Conservation (phyloP, 208 protist genomes). For the Acanthamoeba healyi region DNA sequence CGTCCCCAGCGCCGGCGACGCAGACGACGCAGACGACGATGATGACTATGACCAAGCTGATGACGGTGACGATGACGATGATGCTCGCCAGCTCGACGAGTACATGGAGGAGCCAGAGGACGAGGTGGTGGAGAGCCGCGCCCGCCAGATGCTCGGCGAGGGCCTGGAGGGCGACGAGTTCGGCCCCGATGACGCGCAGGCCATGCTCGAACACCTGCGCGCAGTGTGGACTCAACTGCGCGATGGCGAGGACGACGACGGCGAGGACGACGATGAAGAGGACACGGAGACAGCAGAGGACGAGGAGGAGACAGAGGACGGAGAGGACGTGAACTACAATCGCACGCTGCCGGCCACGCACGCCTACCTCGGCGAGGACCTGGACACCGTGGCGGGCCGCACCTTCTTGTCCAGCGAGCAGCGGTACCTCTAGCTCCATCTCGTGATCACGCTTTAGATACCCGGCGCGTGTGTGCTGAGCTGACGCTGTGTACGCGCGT, state of each 20-base stretch:
- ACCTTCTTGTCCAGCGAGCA: constrained; percentile 28
- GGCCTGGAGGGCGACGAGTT: not conserved
- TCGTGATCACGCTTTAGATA: too few relatives aligned
- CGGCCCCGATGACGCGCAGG: not conserved
- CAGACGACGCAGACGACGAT: not conserved
- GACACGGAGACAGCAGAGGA: not conserved
- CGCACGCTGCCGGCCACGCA: constrained; percentile 51
- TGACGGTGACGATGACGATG: constrained; percentile 3
- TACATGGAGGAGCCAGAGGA: not conserved
- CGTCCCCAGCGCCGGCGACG: not conserved
- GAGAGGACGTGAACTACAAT: constrained; percentile 11
- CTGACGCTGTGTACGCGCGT: not conserved
- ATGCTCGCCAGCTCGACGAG: not conserved
- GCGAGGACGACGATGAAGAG: not conserved
- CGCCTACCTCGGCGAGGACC: constrained; percentile 33
- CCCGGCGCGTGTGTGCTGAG: not conserved
- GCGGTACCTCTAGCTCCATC: too few relatives aligned
- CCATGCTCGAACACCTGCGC: not conserved
- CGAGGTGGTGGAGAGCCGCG: not conserved
- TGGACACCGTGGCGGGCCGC: constrained; percentile 12
- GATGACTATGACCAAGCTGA: not conserved
- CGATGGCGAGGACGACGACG: not conserved
- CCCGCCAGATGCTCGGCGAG: not conserved
- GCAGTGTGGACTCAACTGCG: not conserved
- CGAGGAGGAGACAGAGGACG: not conserved